Percentiles rank a stretch among this genome's conserved stretches.
These are phyloP conservation scores for Triangularia verruculosa DNA, from an alignment of 2,329 filamentous ascomycete genomes.

Conservation along the genomic window DNA sequence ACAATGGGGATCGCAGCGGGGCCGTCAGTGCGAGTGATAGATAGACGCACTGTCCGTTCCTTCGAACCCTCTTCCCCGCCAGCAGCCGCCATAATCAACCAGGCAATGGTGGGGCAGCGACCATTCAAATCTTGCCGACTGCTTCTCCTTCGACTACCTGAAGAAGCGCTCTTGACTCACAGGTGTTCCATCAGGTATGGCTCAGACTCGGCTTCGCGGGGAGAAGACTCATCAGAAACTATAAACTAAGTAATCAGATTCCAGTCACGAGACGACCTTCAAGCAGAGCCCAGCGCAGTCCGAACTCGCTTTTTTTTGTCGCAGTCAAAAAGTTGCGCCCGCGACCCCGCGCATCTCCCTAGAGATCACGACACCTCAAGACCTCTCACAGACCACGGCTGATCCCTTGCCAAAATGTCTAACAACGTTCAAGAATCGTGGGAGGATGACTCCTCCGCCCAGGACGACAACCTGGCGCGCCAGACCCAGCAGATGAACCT, in stretches of 20 bases:
- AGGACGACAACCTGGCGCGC: slow-evolving; percentile 74
- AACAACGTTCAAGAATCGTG: slow-evolving; percentile 78
- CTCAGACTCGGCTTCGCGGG: not conserved
- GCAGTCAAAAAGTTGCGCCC: slow-evolving; percentile 16
- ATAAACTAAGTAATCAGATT: not conserved
- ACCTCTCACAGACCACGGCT: not conserved
- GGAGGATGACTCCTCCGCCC: slow-evolving; percentile 80
- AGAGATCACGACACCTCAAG: slow-evolving; percentile 3
- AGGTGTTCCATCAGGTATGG: slow-evolving; percentile 7
- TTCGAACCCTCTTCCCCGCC: slow-evolving; percentile 17
- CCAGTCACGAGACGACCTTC: not conserved
- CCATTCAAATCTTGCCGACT: slow-evolving; percentile 12
- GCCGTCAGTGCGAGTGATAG: not conserved
- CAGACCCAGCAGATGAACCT: slow-evolving; percentile 76
- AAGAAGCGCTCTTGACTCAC: slow-evolving; percentile 2
- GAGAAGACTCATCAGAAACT: not conserved
- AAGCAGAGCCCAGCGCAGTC: not conserved
- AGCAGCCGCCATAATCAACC: slow-evolving; percentile 16
- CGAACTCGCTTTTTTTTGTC: slow-evolving; percentile 9
- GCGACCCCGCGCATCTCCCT: slow-evolving; percentile 11
- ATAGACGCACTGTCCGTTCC: not conserved
- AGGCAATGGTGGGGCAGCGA: slow-evolving; percentile 13
- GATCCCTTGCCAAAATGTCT: slow-evolving; percentile 58
- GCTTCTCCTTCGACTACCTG: not conserved
- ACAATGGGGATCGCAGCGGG: not conserved